phyloP scores from a whole-genome alignment of 2,329 filamentous ascomycete genomes.

The Fusarium sp. region DNA sequence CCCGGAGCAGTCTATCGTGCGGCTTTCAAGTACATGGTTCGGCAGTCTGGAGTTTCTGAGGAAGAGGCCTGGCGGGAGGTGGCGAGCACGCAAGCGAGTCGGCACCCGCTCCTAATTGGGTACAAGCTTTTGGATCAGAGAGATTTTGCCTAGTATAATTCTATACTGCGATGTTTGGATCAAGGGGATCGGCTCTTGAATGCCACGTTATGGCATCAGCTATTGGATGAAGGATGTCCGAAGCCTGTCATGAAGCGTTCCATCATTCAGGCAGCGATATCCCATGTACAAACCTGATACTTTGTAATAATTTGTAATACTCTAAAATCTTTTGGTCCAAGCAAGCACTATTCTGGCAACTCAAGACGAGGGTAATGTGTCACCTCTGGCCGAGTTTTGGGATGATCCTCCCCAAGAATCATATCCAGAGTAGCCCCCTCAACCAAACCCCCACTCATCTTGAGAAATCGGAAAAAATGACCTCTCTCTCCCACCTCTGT shows the following conservation, averaged over 20 bases:
- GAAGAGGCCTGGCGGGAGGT: background rate
- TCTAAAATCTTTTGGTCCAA: too few species aligned
- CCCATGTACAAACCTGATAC: background rate
- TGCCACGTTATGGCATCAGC: background rate
- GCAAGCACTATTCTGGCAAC: background rate
- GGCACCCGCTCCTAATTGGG: background rate
- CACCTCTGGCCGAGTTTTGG: background rate
- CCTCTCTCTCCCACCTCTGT: background rate
- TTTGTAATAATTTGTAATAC: background rate
- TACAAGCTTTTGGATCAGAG: background rate
- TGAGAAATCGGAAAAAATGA: background rate
- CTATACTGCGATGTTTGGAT: background rate
- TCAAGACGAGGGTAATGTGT: background rate
- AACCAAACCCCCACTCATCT: background rate
- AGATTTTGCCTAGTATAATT: background rate
- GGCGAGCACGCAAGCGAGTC: background rate
- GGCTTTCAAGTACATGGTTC: background rate
- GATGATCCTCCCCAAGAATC: background rate
- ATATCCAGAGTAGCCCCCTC: background rate
- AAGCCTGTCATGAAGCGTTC: background rate
- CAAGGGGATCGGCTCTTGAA: background rate
- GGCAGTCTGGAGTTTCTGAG: background rate
- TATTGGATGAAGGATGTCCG: background rate
- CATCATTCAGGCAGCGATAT: background rate
- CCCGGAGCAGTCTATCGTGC: background rate